Base-by-base conservation (phyloP, 257 asterid genomes). In the Gynochthodes officinalis region DNA sequence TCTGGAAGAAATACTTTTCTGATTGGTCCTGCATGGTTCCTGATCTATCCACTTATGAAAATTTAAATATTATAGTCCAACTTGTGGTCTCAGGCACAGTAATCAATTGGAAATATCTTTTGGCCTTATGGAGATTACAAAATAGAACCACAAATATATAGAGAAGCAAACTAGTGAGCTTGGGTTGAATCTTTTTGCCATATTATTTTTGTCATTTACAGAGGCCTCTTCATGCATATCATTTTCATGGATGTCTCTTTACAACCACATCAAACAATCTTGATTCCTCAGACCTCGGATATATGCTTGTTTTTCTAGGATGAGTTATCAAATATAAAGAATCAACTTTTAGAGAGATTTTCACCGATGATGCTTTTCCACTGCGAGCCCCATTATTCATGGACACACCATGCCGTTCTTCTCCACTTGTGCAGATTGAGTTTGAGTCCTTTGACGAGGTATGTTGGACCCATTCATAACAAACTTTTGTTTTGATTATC, bases 321-420 rank as follows among this genome's bases (percentile, higher is more conserved):
- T 72, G 86, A 84, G 73, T 75, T 84, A 65, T 75, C 74, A 48
- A 70, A 64, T 57, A 84, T 84, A 25, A 77, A 76, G 58, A 75
- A 52, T 28, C 81, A 72, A 65, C 84, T 84, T 69, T 49, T 67
- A 46, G 78, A 79, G 69, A 73, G 80, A 44, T 84, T 81, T 82
- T 78, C 82, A 43, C 84, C 83, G 88, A 84, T 50, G 86, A 84
- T 72, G 78, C 75, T 30, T 84, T 77, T 82, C 84, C 84, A 15
- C 30, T 80, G 61, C 86, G 84, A 73, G 77, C 71, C 73, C 80
- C 86, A 68, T 54, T 79, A 37, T 84, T 79, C 79, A 82, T 84
- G 86, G 88, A 84, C 67, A 84, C 88, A n/a, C 86, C 83, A 7
- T 79, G 81, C 67, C 83, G 86, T 44, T 74, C 81, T 74, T 84